Base-by-base conservation (phyloP, 768 basidiomycete species). In the Lactarius vividus region DNA sequence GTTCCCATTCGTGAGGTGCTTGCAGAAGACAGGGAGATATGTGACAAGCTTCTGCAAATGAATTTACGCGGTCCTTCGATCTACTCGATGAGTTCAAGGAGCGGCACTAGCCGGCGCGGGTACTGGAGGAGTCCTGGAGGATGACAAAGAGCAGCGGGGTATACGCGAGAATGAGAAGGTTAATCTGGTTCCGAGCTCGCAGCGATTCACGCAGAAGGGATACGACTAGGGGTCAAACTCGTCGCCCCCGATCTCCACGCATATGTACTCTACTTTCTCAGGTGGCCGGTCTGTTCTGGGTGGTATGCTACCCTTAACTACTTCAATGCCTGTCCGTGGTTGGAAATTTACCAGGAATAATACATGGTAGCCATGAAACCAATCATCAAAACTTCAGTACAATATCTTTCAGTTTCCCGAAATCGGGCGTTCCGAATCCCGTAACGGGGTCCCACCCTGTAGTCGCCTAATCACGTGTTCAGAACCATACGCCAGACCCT, bases 361-460 rank as follows among this genome's bases (percentile, higher is more conserved):
- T 16, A 40, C 15, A 40, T 13, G 33, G 16, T 40, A 5, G 6
- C 6, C 7, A 40, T 18, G 40, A 46, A 46, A 46, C n/a, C n/a
- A 10, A 11, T 46, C 54, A 16, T 29, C 54, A 55, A 55, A 29
- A 16, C n/a, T 18, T 20, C 15, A 61, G 29, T 9, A 81, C 77
- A 64, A 85, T 59, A 3, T 75, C 70, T 71, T 79, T 78, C 63
- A 86, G 69, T 66, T 79, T 79, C 23, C 74, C 73, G 68, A 86
- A 84, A 71, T 85, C 78, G 4, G 83, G 84, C 11, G 84, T 84
- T 1, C 84, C 84, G 18, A 83, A 72, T 26, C 84, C 84, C 53
- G 84, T 86, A 11, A 86, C 84, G 82, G 67, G 18, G 66, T 87
- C 85, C 85, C 86, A 87, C 56, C 86, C 86, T 61, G 59, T 61